phyloP scores from a whole-genome alignment of 2,329 filamentous ascomycete species.

The Exophiala spinifera region DNA sequence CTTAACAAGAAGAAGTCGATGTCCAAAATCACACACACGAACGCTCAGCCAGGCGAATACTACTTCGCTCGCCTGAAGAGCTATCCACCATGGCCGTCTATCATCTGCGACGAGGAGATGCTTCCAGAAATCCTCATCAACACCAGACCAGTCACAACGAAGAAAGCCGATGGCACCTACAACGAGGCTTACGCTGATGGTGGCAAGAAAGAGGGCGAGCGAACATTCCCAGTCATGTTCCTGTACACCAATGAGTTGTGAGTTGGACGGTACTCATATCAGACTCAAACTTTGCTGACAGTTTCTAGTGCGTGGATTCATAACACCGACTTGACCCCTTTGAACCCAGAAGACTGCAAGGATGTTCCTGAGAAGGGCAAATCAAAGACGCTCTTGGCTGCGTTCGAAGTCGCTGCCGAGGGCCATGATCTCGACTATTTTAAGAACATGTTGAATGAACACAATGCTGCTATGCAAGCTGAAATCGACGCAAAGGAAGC shows the following conservation, averaged over 20 bases:
- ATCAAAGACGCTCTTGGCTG: conserved; percentile 74
- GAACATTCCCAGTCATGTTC: conserved; percentile 94
- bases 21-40: conserved; percentile 65
- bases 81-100: conserved; percentile 88
- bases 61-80: conserved; percentile 93
- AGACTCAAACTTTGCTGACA: conserved; percentile 20
- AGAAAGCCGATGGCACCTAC: conserved; percentile 78
- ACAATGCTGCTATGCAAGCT: conserved; percentile 54
- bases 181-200: conserved; percentile 83
- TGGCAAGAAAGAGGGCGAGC: conserved; percentile 78
- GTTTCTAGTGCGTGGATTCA: conserved; percentile 76
- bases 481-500: conserved; percentile 66
- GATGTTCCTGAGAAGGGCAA: conserved; percentile 67
- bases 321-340: conserved; percentile 75
- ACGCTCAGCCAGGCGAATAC: conserved; percentile 86
- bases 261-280: conserved; percentile 43
- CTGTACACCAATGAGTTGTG: conserved; percentile 95
- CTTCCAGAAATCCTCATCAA: conserved; percentile 74
- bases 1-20: conserved; percentile 82
- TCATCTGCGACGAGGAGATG: conserved; percentile 93
- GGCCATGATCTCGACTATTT: conserved; percentile 75
- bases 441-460: conserved; percentile 69
- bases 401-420: conserved; percentile 77
- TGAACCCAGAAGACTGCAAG: conserved; percentile 70
- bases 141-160: conserved; percentile 78